Evolutionary conservation across 2,329 filamentous ascomycete genomes (phyloP).

Genomic region (Ascochyta pisi): DNA sequence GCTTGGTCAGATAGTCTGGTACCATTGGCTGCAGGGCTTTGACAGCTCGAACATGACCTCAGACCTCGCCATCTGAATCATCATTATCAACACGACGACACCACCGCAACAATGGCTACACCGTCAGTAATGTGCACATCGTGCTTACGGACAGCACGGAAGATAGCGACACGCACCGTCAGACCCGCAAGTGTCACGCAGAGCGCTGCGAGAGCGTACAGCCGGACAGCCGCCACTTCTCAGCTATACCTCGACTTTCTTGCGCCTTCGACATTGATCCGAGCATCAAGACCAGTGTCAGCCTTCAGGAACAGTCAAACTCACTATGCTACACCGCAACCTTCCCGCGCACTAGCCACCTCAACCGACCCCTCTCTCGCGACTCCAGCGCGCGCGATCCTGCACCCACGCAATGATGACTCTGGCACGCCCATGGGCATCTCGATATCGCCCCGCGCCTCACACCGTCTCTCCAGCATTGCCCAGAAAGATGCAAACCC

Average conservation of each 20-base stretch:
- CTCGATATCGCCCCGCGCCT: conserved; percentile 81
- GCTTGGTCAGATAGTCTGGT: background rate
- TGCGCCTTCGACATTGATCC: conserved; percentile 26
- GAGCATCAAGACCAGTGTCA: background rate
- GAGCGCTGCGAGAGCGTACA: conserved; percentile 28
- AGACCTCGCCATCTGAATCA: conserved; percentile 14
- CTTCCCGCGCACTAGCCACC: conserved; percentile 47
- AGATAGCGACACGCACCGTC: background rate
- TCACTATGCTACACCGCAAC: background rate
- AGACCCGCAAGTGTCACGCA: conserved; percentile 10
- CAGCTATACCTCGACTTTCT: conserved; percentile 44
- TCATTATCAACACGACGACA: conserved; percentile 4
- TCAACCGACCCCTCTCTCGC: conserved; percentile 29
- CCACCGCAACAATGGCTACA: conserved; percentile 31
- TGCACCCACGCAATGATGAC: conserved; percentile 80
- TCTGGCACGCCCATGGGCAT: conserved; percentile 84
- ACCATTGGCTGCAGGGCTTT: conserved; percentile 21
- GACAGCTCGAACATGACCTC: conserved; percentile 23
- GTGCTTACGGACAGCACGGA: conserved; percentile 37
- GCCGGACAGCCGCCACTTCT: conserved; percentile 30
- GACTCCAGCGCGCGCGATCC: conserved; percentile 47
- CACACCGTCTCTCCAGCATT: conserved; percentile 72
- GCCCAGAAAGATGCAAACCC: conserved; percentile 66
- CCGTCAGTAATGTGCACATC: conserved; percentile 38
- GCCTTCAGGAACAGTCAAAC: background rate